Conservation (phyloP, 768 basidiomycete genomes). For the Boletellus emodensis region DNA sequence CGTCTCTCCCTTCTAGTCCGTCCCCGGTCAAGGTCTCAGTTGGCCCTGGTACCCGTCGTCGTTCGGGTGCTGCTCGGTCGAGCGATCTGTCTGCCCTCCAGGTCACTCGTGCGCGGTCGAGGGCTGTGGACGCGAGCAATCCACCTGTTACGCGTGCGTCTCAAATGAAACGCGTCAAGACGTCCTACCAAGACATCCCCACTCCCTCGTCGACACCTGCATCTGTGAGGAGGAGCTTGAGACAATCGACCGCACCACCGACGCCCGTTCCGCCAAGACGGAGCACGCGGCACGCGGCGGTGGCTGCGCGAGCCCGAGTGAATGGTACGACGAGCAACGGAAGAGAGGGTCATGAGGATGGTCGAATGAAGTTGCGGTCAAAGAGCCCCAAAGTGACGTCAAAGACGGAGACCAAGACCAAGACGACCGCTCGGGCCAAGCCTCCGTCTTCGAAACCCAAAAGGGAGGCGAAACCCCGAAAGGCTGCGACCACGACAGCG, state of each 20-base stretch:
- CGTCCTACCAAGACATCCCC: constrained; percentile 20
- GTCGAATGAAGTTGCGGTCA: constrained; percentile 18
- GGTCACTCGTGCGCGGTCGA: constrained; percentile 14
- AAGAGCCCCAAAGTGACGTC: constrained; percentile 8
- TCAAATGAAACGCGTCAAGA: constrained; percentile 15
- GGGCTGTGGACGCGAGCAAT: constrained; percentile 3
- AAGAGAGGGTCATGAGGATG: constrained; percentile 5
- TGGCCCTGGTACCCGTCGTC: constrained; percentile 1
- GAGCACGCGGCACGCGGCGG: constrained; percentile 25
- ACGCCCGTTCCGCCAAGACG: constrained; percentile 23
- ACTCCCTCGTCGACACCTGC: constrained; percentile 25
- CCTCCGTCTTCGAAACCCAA: constrained; percentile 10
- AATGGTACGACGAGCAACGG: constrained; percentile 4
- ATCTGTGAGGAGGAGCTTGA: constrained; percentile 1
- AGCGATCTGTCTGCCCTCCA: constrained; percentile 1
- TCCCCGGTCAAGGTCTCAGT: constrained; percentile 30
- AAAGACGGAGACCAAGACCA: constrained; percentile 6
- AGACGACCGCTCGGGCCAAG: constrained; percentile 7
- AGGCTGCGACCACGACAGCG: neutral
- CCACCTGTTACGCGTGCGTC: neutral
- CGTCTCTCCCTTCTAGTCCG: constrained; percentile 23
- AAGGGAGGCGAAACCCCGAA: constrained; percentile 8
- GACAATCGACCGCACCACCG: constrained; percentile 11
- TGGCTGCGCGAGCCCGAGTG: constrained; percentile 11
- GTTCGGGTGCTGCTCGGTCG: neutral